Percentiles rank a stretch among this genome's conserved stretches.
phyloP scores from a whole-genome alignment of 345 rosid species.

The Lepidium africanum region DNA sequence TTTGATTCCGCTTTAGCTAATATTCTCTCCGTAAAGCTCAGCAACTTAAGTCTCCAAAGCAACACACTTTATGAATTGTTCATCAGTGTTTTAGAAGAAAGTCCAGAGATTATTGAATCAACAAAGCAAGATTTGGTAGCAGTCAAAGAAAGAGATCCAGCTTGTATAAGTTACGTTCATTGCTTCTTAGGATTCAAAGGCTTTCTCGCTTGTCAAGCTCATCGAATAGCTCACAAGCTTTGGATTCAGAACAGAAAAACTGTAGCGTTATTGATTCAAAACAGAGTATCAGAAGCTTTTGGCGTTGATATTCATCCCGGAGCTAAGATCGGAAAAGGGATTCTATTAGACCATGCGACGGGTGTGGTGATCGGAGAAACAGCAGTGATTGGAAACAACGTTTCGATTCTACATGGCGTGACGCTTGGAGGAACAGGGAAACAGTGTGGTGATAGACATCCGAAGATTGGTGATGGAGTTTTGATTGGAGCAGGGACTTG shows the following conservation, averaged over 20 bases:
- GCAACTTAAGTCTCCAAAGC: slow-evolving; percentile 44
- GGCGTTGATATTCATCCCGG: slow-evolving; percentile 86
- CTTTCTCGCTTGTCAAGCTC: slow-evolving; percentile 68
- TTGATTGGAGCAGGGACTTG: slow-evolving; percentile 87
- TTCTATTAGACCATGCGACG: slow-evolving; percentile 77
- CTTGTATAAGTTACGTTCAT: slow-evolving; percentile 64
- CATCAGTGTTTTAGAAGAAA: slow-evolving; percentile 40
- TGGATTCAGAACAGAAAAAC: slow-evolving; percentile 55
- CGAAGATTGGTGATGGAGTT: slow-evolving; percentile 85
- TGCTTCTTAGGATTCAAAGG: slow-evolving; percentile 76
- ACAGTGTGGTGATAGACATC: slow-evolving; percentile 69
- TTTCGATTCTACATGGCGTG: slow-evolving; percentile 81
- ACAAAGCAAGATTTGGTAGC: slow-evolving; percentile 61
- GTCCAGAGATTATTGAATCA: slow-evolving; percentile 38
- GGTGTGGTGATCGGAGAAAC: slow-evolving; percentile 85
- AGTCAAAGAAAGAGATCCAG: slow-evolving; percentile 74
- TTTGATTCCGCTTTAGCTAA: slow-evolving; percentile 56
- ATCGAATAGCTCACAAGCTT: slow-evolving; percentile 62
- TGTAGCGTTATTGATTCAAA: slow-evolving; percentile 69
- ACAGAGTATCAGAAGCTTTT: slow-evolving; percentile 61
- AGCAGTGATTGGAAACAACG: slow-evolving; percentile 80
- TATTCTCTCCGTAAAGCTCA: slow-evolving; percentile 55
- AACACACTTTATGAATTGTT: slow-evolving; percentile 51
- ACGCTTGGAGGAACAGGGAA: slow-evolving; percentile 92
- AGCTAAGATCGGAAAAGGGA: slow-evolving; percentile 64